phyloP scores from a whole-genome alignment of 345 rosid species.

The Camelina hispida region DNA sequence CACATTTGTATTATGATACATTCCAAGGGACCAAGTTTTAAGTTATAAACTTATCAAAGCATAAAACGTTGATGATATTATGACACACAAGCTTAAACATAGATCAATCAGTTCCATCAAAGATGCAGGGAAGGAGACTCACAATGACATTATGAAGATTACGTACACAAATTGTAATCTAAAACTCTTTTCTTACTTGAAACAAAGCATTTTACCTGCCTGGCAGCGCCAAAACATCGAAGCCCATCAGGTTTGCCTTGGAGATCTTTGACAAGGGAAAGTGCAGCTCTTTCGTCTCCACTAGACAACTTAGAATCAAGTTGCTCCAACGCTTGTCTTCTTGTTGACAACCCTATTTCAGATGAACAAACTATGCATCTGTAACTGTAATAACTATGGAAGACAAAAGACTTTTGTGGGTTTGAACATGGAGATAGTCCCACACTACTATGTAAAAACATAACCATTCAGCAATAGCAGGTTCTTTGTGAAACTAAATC shows the following conservation, averaged over 20 bases:
- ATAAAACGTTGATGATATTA: not conserved
- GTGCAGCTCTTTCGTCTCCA: slow-evolving; percentile 84
- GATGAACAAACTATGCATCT: slow-evolving; percentile 51
- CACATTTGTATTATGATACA: not conserved
- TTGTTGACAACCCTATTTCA: slow-evolving; percentile 48
- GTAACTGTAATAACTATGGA: slow-evolving; percentile 39
- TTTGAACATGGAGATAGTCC: slow-evolving; percentile 41
- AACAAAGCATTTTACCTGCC: slow-evolving; percentile 52
- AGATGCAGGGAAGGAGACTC: not conserved
- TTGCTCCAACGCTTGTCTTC: slow-evolving; percentile 57
- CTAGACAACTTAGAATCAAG: slow-evolving; percentile 70
- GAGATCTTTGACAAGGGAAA: slow-evolving; percentile 65
- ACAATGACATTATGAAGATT: not conserved
- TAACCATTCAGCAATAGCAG: slow-evolving; percentile 50
- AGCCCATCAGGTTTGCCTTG: slow-evolving; percentile 85
- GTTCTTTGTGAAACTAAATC: slow-evolving; percentile 5
- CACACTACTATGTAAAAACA: slow-evolving; percentile 40
- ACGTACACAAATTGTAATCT: too few species aligned
- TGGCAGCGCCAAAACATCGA: slow-evolving; percentile 74
- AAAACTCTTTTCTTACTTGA: too few species aligned
- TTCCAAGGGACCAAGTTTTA: not conserved
- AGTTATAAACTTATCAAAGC: not conserved
- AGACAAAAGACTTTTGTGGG: slow-evolving; percentile 21
- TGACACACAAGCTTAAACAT: not conserved
- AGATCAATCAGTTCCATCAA: not conserved